phyloP scores from a whole-genome alignment of 331 rosid genomes.

The Saraca asoca region DNA sequence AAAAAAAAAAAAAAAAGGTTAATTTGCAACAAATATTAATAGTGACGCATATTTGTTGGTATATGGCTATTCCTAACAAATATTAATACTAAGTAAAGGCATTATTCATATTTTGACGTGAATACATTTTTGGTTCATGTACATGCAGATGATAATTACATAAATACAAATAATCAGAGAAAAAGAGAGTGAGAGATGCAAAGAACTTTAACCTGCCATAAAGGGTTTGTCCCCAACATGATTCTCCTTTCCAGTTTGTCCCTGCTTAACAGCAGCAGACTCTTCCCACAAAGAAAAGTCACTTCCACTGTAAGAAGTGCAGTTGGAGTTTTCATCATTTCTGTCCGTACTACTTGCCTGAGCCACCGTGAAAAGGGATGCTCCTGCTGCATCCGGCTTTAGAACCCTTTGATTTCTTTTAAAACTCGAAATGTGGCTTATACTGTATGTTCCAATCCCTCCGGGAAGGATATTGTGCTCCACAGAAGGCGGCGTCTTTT shows the following conservation, averaged over 20 bases:
- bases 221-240: conserved; percentile 50
- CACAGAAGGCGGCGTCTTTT: conserved; percentile 54
- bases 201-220: conserved; percentile 49
- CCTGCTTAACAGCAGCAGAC: conserved; percentile 61
- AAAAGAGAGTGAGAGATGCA: neutral
- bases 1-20: too few species aligned
- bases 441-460: conserved; percentile 95
- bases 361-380: conserved; percentile 49
- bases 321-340: conserved; percentile 82
- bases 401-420: conserved; percentile 62
- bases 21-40: too few species aligned
- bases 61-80: too few species aligned
- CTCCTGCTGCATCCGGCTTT: conserved; percentile 62
- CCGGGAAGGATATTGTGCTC: conserved; percentile 82
- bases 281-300: conserved; percentile 97
- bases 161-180: neutral
- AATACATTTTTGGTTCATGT: neutral
- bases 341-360: conserved; percentile 62
- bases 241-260: conserved; percentile 96
- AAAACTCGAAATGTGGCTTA: conserved; percentile 73
- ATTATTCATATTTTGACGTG: neutral
- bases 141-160: conserved; percentile 12
- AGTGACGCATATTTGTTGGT: too few species aligned
- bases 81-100: too few species aligned
- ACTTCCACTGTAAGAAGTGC: conserved; percentile 81